Evolutionary conservation across 495 filamentous ascomycete genomes (phyloP), one percentile per base, ranked within the genome.

Genomic region (Daldinia grandis): DNA sequence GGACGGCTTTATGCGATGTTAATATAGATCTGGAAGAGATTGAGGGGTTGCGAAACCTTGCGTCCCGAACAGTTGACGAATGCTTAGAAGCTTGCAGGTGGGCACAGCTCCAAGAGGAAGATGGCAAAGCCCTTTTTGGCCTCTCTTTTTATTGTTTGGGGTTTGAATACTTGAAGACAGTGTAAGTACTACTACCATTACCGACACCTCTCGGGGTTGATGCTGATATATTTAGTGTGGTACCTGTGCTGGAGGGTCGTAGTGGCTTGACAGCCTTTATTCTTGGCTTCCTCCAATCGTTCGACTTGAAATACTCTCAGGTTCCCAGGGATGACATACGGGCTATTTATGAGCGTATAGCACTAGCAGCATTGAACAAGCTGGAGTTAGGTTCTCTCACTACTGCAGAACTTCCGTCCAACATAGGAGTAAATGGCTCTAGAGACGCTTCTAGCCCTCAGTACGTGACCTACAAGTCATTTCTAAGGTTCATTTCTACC

Each of bases 301-400:
- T 59, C 19, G 38, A 35, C 7, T 54, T 54, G 47, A 25, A 59
- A 12, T 8, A 33, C 31, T 21, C 35, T 2, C 55, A 66, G 21
- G 10, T 31, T n/a, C 44, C 37, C 21, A 25, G 5, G 35, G 24
- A 33, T 9, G 49, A 60, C 28, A 33, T n/a, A 7, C 44, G 21
- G 14, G 12, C 27, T 33, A n/a, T 60, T 1, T 66, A 66, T 27
- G 56, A 59, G 44, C 64, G n/a, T 28, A 15, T 66, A 31, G 44
- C 64, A 47, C n/a, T 24, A 5, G 15, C 40, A 2, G 33, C 47
- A 14, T 5, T 66, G 33, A 2, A 33, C 0, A 35, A 40, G 1
- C 27, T 66, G 6, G 10, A 60, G 0, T 33, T 66, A 35, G 10
- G 33, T n/a, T 33, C 25, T 10, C 44, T 61, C 28, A 55, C 57